phyloP scores from a whole-genome alignment of 2,329 filamentous ascomycete genomes.

The Dothiorella sarmentorum region DNA sequence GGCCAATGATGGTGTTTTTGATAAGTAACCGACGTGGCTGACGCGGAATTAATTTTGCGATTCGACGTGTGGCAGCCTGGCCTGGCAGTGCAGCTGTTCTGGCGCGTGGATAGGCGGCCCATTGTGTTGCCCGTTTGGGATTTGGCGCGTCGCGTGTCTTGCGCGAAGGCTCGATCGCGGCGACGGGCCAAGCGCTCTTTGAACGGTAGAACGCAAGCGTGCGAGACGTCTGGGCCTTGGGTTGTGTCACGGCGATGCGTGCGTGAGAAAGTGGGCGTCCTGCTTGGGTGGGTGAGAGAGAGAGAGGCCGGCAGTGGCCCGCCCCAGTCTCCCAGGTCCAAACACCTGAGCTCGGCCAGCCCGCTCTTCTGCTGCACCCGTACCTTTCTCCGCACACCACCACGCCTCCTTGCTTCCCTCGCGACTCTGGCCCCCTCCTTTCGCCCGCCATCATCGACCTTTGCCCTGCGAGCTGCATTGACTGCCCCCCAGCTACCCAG shows the following conservation, averaged over 20 bases:
- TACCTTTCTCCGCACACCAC: conserved; percentile 7
- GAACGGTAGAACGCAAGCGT: conserved; percentile 4
- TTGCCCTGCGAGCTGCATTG: conserved; percentile 2
- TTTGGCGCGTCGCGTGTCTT: conserved; percentile 12
- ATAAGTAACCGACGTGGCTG: conserved; percentile 5
- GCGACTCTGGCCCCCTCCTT: background rate
- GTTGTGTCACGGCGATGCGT: background rate
- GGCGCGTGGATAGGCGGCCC: background rate
- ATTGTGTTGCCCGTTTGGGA: conserved; percentile 10
- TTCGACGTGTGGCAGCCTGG: background rate
- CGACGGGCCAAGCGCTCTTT: background rate
- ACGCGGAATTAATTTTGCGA: background rate
- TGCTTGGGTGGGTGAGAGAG: too few species aligned
- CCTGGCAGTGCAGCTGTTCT: background rate
- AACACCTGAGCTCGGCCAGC: conserved; percentile 3
- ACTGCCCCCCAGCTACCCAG: background rate
- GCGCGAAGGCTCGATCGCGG: conserved; percentile 1
- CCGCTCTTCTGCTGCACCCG: conserved; percentile 1
- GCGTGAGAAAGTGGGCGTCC: background rate
- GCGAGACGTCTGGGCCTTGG: background rate
- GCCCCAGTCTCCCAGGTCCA: conserved; percentile 3
- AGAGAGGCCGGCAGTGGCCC: too few species aligned
- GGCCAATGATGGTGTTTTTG: background rate
- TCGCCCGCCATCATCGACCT: background rate
- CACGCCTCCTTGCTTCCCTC: conserved; percentile 18